Evolutionary conservation across 2,329 filamentous ascomycete species (phyloP), one percentile per base, ranked within the genome.

Genomic region (Ascochyta pisi): DNA sequence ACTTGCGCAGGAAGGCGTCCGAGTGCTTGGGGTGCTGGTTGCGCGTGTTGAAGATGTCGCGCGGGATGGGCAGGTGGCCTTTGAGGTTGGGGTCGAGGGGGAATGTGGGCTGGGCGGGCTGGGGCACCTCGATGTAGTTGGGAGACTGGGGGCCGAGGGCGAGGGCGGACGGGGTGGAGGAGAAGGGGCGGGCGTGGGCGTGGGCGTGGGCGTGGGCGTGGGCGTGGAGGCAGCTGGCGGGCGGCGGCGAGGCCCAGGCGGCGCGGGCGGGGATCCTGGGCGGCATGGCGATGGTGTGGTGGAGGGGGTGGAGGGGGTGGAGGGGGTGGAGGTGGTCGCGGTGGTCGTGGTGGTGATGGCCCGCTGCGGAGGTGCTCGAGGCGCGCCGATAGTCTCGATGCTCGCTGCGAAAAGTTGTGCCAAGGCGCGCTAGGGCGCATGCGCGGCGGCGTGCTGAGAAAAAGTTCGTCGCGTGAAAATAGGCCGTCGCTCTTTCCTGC

Each of bases 81-180:
- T 92, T 92, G 31, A 92, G 74, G 10, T 66, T 63, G 15, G 77
- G 79, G 56, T 79, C 79, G 47, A 74, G 69, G 3, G 79, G 77
- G 38, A 79, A 76, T n/a, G 85, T 82, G 46, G 88, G 86, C 74
- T 96, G 92, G n/a, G 86, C 84, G 44, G 90, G 84, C 64, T 83
- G 82, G 43, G 93, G 94, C 51, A 97, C 82, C 63, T 91, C 87
- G 78, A 98, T 90, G 81, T 90, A 98, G 62, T 85, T 84, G 42
- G 95, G 94, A 33, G 92, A 96, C 74, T 97, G 91, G 44, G 95
- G 94, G 16, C 89, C 89, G 61, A 93, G 81, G 45, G 78, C 77
- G 54, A 68, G 65, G n/a, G 73, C 40, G 16, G 78, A 44, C 15
- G 82, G 78, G 23, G 81, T 80, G 60, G 79, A 77, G 69, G 83